Conservation (phyloP, 2,329 filamentous ascomycete species). For the Xylariales sp. region DNA sequence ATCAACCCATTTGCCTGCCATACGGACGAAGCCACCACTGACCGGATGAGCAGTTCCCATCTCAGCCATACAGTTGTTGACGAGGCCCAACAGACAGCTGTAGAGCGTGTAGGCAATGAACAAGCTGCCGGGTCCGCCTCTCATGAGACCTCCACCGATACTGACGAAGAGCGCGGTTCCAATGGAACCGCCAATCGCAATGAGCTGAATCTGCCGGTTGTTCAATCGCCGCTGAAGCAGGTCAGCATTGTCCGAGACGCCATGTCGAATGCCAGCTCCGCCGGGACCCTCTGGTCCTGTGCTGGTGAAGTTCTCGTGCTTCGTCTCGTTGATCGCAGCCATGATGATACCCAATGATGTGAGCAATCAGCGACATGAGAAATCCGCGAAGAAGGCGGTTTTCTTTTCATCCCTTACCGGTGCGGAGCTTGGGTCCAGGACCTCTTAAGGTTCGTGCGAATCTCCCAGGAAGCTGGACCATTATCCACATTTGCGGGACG, state of each 20-base stretch:
- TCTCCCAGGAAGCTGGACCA: background rate
- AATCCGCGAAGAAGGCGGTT: background rate
- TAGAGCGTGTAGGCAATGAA: constrained; percentile 57
- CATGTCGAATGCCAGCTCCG: background rate
- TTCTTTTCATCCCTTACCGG: no score
- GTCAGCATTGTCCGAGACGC: constrained; percentile 15
- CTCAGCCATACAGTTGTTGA: constrained; percentile 60
- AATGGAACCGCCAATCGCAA: constrained; percentile 55
- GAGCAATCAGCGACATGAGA: background rate
- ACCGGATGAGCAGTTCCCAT: constrained; percentile 58
- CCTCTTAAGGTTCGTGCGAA: constrained; percentile 3
- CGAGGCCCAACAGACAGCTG: constrained; percentile 46
- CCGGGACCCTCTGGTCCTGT: no score
- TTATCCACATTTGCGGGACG: constrained; percentile 7
- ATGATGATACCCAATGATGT: background rate
- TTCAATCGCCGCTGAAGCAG: constrained; percentile 36
- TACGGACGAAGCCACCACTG: constrained; percentile 54
- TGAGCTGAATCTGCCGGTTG: constrained; percentile 50
- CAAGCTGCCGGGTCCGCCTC: constrained; percentile 46
- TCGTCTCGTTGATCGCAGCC: background rate
- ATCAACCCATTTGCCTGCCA: constrained; percentile 59
- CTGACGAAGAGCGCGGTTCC: constrained; percentile 57
- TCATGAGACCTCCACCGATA: constrained; percentile 52
- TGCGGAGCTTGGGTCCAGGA: no score
- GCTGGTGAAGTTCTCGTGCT: constrained; percentile 8